Percentiles rank a stretch among this genome's conserved stretches.
These are phyloP conservation scores for Ormosia semicastrata DNA, from an alignment of 306 rosid species.

Conservation along the genomic window DNA sequence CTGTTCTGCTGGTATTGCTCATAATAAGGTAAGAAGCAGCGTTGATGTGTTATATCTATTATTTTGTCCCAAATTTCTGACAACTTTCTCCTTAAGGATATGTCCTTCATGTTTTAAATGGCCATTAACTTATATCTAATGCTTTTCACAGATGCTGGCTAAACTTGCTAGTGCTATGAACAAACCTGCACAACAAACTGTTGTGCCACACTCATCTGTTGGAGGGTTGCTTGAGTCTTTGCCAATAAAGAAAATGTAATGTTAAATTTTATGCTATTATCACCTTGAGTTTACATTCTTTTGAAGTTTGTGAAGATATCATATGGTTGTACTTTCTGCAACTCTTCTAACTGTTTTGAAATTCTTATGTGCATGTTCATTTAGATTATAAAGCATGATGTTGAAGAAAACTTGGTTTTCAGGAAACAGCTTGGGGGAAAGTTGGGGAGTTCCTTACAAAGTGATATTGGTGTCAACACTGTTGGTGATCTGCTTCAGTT, in stretches of 20 bases:
- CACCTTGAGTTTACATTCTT: conserved; percentile 5
- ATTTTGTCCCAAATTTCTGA: background rate
- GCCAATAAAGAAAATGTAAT: conserved; percentile 93
- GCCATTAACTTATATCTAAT: conserved; percentile 1
- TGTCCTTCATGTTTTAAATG: background rate
- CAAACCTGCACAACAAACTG: conserved; percentile 96
- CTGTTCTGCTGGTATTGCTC: conserved; percentile 98
- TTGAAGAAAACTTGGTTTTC: conserved; percentile 32
- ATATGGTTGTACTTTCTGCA: background rate
- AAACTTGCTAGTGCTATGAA: conserved; percentile 94
- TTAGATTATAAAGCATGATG: conserved; percentile 3
- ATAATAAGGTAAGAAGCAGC: conserved; percentile 68
- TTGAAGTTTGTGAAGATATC: conserved; percentile 28
- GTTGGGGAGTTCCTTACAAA: conserved; percentile 84
- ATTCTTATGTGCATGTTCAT: background rate
- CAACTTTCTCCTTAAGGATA: background rate
- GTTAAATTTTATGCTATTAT: conserved; percentile 3
- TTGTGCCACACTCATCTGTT: conserved; percentile 85
- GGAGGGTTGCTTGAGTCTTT: conserved; percentile 75
- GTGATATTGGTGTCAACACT: conserved; percentile 76
- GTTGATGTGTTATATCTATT: background rate
- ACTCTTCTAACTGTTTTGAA: conserved; percentile 14
- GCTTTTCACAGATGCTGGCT: conserved; percentile 78
- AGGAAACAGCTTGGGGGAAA: conserved; percentile 99
- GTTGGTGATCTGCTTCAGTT: conserved; percentile 82